phyloP scores from a whole-genome alignment of 352 stramenopile species.

The Phytophthora idaei region DNA sequence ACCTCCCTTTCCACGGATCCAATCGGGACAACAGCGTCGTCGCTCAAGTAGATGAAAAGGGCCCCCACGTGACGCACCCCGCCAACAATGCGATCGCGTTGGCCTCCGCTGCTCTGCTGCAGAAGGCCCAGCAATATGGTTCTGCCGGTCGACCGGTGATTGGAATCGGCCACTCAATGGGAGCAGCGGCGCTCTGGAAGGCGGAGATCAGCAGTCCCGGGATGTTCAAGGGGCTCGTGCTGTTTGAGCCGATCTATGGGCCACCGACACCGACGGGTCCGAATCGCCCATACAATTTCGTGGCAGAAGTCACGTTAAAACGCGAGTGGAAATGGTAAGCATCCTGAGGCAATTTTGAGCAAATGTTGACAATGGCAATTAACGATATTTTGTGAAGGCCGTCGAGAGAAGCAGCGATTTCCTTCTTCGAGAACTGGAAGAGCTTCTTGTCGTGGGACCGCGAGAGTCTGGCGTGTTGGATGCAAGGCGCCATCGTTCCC shows the following conservation, averaged over 20 bases:
- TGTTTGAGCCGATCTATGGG: conserved; percentile 58
- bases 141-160: conserved; percentile 34
- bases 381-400: conserved; percentile 14
- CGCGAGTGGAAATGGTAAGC: conserved; percentile 37
- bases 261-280: conserved; percentile 1
- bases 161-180: conserved; percentile 62
- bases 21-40: conserved; percentile 41
- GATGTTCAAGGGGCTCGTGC: conserved; percentile 48
- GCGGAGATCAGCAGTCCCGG: conserved; percentile 37
- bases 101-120: conserved; percentile 15
- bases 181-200: conserved; percentile 39
- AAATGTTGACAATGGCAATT: too few species aligned
- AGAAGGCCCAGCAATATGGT: conserved; percentile 13
- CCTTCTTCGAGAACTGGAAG: conserved; percentile 41
- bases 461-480: conserved; percentile 39
- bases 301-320: conserved; percentile 33
- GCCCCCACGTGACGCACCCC: conserved; percentile 44
- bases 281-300: conserved; percentile 29
- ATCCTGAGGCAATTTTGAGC: not conserved
- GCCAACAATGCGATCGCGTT: conserved; percentile 38
- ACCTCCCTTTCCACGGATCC: conserved; percentile 51
- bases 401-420: conserved; percentile 28
- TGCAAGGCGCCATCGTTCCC: conserved; percentile 39
- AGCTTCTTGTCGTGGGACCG: conserved; percentile 48
- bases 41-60: conserved; percentile 33